Base-by-base conservation (phyloP, 208 protist genomes). In the Leptomonas pyrrhocoris region DNA sequence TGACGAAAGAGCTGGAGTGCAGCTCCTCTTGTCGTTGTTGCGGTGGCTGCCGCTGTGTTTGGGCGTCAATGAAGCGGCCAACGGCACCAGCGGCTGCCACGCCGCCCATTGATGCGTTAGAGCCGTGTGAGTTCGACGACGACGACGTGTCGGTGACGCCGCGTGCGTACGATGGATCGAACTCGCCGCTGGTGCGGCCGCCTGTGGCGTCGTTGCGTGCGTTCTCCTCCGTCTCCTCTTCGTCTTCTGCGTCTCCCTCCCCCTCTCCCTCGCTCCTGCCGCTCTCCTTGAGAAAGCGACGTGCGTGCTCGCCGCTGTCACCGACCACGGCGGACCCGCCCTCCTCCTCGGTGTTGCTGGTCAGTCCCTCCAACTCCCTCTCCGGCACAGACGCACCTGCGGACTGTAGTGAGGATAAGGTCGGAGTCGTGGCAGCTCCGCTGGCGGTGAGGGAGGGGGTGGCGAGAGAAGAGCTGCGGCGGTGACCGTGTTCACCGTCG, bases 91-190 rank as follows among this genome's bases (percentile, higher is more conserved):
- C 49, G 0, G 61, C 48, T 6, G 31, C 59, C 5, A 7, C 25
- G 11, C 43, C 25, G 11, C 43, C 21, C 13, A 16, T 43, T 27
- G 58, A 64, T 6, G 46, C 0, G 48, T 42, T 45, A 4, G 61
- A 67, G 2, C 9, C 12, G 36, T 38, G 61, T 0, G 61, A 67
- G 34, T 19, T 23, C 25, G 72, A 77, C 18, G 72, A 67, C 31
- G 63, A 71, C 16, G 72, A 77, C 27, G 62, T 21, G 36, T 77
- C 72, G 2, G 30, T 68, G 16, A 67, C 65, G 12, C 72, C 72
- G 23, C 63, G 72, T 21, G 72, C 65, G 72, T 77, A 77, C 23
- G 72, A 77, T 1, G 72, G 72, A 43, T 67, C 57, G 43, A 69
- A 50, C 19, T 69, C 61, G 13, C 30, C 21, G 27, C 57, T 38